Conservation (phyloP, 1,139 yeast species). For the Wickerhamiella infanticola region DNA sequence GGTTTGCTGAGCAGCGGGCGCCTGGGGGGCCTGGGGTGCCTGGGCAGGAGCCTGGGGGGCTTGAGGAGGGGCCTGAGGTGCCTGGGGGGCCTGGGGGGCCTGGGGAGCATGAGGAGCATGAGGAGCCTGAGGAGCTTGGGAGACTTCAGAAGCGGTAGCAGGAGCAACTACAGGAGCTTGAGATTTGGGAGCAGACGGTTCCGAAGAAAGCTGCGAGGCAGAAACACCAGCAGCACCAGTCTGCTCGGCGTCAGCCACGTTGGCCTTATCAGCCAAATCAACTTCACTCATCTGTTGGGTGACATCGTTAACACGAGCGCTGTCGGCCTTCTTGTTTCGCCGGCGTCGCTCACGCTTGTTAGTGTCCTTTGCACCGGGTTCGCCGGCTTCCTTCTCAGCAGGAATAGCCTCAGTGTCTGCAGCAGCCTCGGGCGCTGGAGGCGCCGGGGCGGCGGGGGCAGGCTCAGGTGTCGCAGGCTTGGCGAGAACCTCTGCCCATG, state of each 20-base stretch:
- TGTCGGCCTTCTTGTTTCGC: background rate
- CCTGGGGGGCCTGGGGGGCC: constrained; percentile 8
- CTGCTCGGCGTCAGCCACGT: constrained; percentile 5
- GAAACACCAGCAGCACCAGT: background rate
- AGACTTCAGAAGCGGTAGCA: background rate
- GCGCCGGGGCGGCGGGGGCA: constrained; percentile 5
- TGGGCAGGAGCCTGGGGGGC: constrained; percentile 16
- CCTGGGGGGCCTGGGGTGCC: constrained; percentile 16
- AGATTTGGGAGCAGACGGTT: background rate
- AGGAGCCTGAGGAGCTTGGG: background rate
- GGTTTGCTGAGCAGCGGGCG: constrained; percentile 13
- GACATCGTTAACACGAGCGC: constrained; percentile 1
- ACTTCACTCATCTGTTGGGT: constrained; percentile 6
- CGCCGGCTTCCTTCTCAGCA: constrained; percentile 1
- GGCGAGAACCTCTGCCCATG: constrained; percentile 6
- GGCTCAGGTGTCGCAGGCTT: constrained; percentile 4
- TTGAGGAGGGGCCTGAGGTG: constrained; percentile 8
- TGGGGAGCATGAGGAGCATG: background rate
- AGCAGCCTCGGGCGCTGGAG: constrained; percentile 6
- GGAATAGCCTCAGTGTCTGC: constrained; percentile 4
- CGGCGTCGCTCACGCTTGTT: background rate
- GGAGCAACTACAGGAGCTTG: no score
- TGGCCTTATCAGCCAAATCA: constrained; percentile 7
- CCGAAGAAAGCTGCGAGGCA: background rate
- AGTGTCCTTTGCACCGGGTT: background rate